A percentile compares a stretch with the other conserved stretches of the same genome.
Evolutionary conservation across 164 flowering plant genomes (phyloP).

Genomic region (Annona cherimola): DNA sequence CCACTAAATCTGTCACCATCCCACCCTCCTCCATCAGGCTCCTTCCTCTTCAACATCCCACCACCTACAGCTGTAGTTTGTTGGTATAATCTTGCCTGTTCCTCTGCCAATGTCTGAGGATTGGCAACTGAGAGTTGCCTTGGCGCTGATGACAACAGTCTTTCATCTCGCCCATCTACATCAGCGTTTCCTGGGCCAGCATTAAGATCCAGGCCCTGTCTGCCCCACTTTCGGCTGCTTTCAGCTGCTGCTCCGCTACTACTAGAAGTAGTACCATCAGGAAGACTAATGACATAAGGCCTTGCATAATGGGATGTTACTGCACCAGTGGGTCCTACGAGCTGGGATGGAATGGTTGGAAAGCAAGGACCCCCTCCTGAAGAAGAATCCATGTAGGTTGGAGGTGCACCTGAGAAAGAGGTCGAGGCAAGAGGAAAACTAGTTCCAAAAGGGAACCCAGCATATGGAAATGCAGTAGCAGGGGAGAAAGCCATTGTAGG

Average conservation of each 20-base stretch:
- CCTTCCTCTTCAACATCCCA: slow-evolving; percentile 42
- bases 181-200: slow-evolving; percentile 71
- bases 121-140: slow-evolving; percentile 51
- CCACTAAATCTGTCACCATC: slow-evolving; percentile 35
- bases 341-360: slow-evolving; percentile 47
- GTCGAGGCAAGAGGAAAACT: slow-evolving; percentile 61
- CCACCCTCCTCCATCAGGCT: slow-evolving; percentile 67
- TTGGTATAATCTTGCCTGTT: slow-evolving; percentile 60
- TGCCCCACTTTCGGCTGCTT: slow-evolving; percentile 54
- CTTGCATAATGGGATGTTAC: slow-evolving; percentile 54
- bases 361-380: slow-evolving; percentile 46
- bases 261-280: slow-evolving; percentile 25
- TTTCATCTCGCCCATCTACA: slow-evolving; percentile 63
- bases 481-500: slow-evolving; percentile 23
- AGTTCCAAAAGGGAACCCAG: slow-evolving; percentile 58
- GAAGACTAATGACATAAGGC: slow-evolving; percentile 54
- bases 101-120: slow-evolving; percentile 53
- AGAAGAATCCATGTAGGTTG: slow-evolving; percentile 57
- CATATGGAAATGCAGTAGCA: slow-evolving; percentile 47
- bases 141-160: slow-evolving; percentile 27
- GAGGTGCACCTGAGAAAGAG: slow-evolving; percentile 49
- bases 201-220: slow-evolving; percentile 78
- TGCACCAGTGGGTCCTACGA: slow-evolving; percentile 33
- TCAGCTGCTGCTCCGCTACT: slow-evolving; percentile 39
- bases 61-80: slow-evolving; percentile 22